Evolutionary conservation across 176 grass and related monocot species (phyloP).

Genomic region (Aegilops speltoides): DNA sequence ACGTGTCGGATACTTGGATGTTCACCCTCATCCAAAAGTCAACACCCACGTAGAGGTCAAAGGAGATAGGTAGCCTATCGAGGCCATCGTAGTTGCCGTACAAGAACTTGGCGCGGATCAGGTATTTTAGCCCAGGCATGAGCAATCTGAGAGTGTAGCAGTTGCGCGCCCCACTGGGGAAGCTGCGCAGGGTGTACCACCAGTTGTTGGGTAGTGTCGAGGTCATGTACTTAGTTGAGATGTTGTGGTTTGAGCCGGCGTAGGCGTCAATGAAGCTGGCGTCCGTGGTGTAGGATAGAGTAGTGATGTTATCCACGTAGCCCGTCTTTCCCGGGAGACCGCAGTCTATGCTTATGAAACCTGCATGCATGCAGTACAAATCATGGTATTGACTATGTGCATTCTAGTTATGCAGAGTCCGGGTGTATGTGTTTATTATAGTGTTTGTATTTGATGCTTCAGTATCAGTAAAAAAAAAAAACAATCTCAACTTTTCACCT

Average conservation of each 20-base stretch:
- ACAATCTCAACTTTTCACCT: no score
- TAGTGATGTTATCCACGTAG: conserved; percentile 21
- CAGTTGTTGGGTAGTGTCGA: no score
- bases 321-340: conserved; percentile 31
- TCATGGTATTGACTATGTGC: no score
- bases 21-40: no score
- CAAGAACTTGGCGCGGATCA: conserved; percentile 37
- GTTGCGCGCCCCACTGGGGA: conserved; percentile 32
- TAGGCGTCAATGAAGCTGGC: conserved; percentile 42
- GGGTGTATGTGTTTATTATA: no score
- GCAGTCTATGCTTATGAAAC: conserved; percentile 65
- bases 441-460: no score
- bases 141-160: conserved; percentile 55
- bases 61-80: neutral
- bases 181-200: conserved; percentile 46
- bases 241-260: conserved; percentile 10
- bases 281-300: conserved; percentile 16
- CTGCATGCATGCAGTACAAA: conserved; percentile 13
- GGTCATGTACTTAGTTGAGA: conserved; percentile 8
- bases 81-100: conserved; percentile 64
- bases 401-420: no score
- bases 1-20: no score
- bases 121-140: conserved; percentile 34
- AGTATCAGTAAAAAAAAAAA: no score
- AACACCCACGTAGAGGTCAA: conserved; percentile 26